Conservation (phyloP, 352 stramenopile genomes). For the Phytophthora uliginosa region DNA sequence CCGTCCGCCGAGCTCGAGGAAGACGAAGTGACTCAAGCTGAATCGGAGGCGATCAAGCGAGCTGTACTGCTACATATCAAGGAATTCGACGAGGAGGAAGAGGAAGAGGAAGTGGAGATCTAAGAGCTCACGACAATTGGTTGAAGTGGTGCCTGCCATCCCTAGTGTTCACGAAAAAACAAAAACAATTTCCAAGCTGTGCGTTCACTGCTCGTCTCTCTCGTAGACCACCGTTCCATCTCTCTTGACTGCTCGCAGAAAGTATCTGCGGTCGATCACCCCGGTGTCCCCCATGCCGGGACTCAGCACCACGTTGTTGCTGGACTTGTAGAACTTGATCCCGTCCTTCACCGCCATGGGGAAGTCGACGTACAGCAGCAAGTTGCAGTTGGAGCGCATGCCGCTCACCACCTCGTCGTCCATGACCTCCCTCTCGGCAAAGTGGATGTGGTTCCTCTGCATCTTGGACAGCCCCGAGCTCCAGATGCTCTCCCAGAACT, state of each 20-base stretch:
- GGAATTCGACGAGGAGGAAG: conserved; percentile 32
- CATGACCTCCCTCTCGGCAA: conserved; percentile 61
- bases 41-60: conserved; percentile 37
- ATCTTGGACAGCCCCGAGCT: conserved; percentile 75
- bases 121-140: conserved; percentile 2
- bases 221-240: conserved; percentile 68
- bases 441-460: conserved; percentile 90
- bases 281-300: conserved; percentile 61
- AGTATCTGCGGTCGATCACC: conserved; percentile 65
- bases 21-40: conserved; percentile 19
- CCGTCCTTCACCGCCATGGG: conserved; percentile 63
- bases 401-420: conserved; percentile 80
- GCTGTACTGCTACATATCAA: conserved; percentile 41
- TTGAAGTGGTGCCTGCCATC: background rate
- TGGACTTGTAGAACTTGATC: conserved; percentile 88
- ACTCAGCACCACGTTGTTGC: conserved; percentile 88
- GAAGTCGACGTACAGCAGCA: conserved; percentile 85
- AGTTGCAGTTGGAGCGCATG: conserved; percentile 74
- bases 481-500: conserved; percentile 77
- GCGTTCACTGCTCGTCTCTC: conserved; percentile 26
- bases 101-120: conserved; percentile 34
- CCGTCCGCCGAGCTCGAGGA: conserved; percentile 20
- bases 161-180: background rate
- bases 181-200: background rate
- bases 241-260: conserved; percentile 62